Evolutionary conservation across 176 grass and related monocot species (phyloP).

Genomic region (Rhynchospora pubera): DNA sequence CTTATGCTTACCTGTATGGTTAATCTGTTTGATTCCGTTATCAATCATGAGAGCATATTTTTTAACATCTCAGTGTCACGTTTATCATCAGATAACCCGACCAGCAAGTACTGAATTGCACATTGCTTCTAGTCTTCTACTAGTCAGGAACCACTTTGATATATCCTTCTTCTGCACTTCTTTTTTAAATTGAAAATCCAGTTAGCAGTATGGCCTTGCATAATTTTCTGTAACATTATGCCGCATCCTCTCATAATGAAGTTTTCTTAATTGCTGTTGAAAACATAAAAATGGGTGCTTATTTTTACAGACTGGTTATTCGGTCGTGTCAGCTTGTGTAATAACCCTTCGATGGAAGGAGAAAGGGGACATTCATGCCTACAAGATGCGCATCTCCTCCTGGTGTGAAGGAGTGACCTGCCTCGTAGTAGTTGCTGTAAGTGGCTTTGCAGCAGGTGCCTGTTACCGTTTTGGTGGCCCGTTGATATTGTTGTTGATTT

Average conservation of each 20-base stretch:
- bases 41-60: neutral
- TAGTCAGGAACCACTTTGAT: neutral
- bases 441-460: conserved; percentile 62
- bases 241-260: neutral
- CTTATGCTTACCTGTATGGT: neutral
- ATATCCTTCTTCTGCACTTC: neutral
- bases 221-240: neutral
- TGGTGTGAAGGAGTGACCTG: conserved; percentile 75
- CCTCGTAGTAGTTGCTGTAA: conserved; percentile 53
- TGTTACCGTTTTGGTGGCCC: conserved; percentile 57
- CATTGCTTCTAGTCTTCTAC: neutral
- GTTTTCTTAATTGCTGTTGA: conserved; percentile 13
- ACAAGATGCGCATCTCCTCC: conserved; percentile 44
- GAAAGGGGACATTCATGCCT: conserved; percentile 30
- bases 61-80: neutral
- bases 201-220: neutral
- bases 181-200: neutral
- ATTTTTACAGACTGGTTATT: conserved; percentile 81
- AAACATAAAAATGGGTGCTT: neutral
- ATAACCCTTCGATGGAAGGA: conserved; percentile 83
- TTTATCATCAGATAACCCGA: neutral
- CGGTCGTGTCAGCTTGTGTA: conserved; percentile 95
- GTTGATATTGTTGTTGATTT: conserved; percentile 32
- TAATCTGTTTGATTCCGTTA: neutral
- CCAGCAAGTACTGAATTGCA: neutral